phyloP scores from a whole-genome alignment of 768 basidiomycete genomes.

The Phaffia tasmanica region DNA sequence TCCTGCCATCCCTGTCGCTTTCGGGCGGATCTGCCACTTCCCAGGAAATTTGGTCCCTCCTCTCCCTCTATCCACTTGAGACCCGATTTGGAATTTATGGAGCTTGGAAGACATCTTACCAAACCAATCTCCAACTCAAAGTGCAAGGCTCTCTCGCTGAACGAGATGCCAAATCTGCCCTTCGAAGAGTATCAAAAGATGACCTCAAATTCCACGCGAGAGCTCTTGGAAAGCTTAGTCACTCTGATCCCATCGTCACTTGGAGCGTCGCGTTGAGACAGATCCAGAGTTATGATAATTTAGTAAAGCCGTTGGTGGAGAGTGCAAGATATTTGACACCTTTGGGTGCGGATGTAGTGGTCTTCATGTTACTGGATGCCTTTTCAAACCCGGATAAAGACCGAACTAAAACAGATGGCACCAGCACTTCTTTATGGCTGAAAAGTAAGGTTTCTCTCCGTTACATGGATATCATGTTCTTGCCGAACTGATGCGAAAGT shows the following conservation, averaged over 20 bases:
- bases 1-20: slow-evolving; percentile 77
- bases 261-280: slow-evolving; percentile 83
- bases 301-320: slow-evolving; percentile 79
- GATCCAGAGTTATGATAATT: slow-evolving; percentile 91
- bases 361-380: slow-evolving; percentile 75
- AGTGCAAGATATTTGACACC: slow-evolving; percentile 77
- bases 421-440: slow-evolving; percentile 80
- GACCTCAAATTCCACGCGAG: slow-evolving; percentile 76
- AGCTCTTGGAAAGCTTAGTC: slow-evolving; percentile 80
- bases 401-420: slow-evolving; percentile 81
- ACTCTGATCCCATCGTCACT: slow-evolving; percentile 85
- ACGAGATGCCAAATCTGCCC: slow-evolving; percentile 73
- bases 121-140: slow-evolving; percentile 20
- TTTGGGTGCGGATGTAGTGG: slow-evolving; percentile 87
- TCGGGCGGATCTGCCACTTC: slow-evolving; percentile 77
- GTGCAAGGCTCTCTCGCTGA: slow-evolving; percentile 74
- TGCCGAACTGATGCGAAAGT: background rate
- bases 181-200: slow-evolving; percentile 59
- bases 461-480: background rate
- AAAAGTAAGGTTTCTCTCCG: slow-evolving; percentile 52
- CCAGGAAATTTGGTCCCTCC: slow-evolving; percentile 83
- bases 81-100: slow-evolving; percentile 86
- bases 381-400: slow-evolving; percentile 70
- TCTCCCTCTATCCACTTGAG: slow-evolving; percentile 64
- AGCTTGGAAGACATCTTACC: slow-evolving; percentile 60